Evolutionary conservation across 495 filamentous ascomycete species (phyloP).

Genomic region (Tuber magnatum): DNA sequence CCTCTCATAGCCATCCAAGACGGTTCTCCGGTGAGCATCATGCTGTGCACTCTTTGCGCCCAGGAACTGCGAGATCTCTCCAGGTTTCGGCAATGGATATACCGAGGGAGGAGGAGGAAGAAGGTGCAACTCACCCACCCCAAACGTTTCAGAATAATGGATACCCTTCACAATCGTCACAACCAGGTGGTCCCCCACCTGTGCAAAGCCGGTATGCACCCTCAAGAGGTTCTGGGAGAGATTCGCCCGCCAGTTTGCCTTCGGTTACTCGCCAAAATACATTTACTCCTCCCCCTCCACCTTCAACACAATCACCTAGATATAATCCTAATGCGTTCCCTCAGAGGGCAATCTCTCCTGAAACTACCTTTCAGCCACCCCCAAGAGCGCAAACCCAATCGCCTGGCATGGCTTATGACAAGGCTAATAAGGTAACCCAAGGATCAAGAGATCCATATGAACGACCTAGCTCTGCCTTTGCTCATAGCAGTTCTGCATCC

Average conservation of each 20-base stretch:
- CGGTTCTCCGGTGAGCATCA: slow-evolving; percentile 31
- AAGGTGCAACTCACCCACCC: neutral
- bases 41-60: slow-evolving; percentile 36
- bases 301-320: slow-evolving; percentile 52
- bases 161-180: slow-evolving; percentile 6
- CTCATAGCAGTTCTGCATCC: slow-evolving; percentile 33
- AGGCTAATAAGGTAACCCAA: slow-evolving; percentile 33
- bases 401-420: slow-evolving; percentile 49
- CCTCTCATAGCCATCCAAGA: slow-evolving; percentile 17
- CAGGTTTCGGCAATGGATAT: slow-evolving; percentile 33
- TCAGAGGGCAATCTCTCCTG: slow-evolving; percentile 44
- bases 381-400: slow-evolving; percentile 81
- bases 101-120: slow-evolving; percentile 40
- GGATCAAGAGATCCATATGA: slow-evolving; percentile 39
- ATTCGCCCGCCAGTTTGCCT: slow-evolving; percentile 16
- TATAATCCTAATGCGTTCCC: slow-evolving; percentile 46
- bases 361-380: slow-evolving; percentile 47
- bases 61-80: slow-evolving; percentile 35
- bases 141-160: slow-evolving; percentile 12
- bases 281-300: slow-evolving; percentile 45
- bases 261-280: slow-evolving; percentile 29
- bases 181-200: slow-evolving; percentile 11
- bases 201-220: slow-evolving; percentile 30
- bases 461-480: slow-evolving; percentile 43
- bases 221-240: slow-evolving; percentile 27